Evolutionary conservation across 331 rosid species (phyloP), one percentile per base, ranked within the genome.

Genomic region (Malus hybrid): DNA sequence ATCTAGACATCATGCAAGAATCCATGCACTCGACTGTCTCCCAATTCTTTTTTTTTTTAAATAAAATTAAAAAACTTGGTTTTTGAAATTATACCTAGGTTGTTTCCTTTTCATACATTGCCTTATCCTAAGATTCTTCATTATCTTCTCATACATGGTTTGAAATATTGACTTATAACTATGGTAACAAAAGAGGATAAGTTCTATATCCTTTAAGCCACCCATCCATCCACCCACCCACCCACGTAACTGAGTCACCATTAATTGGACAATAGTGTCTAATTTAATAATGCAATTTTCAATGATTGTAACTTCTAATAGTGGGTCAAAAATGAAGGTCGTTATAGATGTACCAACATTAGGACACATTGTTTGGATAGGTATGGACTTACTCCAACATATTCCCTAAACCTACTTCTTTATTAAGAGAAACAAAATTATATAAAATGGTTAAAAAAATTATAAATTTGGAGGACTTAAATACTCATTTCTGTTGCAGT

Each of bases 101-200:
- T 10, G 32, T 24, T 67, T 44, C 36, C 67, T 62, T 48, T 28
- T 64, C 57, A 32, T 60, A 24, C 59, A 55, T 54, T 48, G 61
- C 84, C 79, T 86, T 83, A 79, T 81, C 86, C 46, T 61, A 65
- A 78, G 86, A 83, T 86, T 86, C 90, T 59, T 76, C 79, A n/a
- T 86, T 86, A 83, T 86, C 90, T 79, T 65, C 3, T 65, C 73
- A 75, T 79, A n/a, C 73, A 66, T 79, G 79, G 75, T 82, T 70
- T 70, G 83, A 74, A 74, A 73, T 32, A 12, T 70, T 71, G 76
- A 71, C 72, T 33, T 19, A n/a, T 64, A 28, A 56, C 46, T 33
- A 50, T 61, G 67, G 73, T 67, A 59, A 69, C 10, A 31, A 50
- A 67, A 67, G 76, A 15, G 73, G 86, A 83, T 83, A 83, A 83